Conservation (phyloP, 805 yeast genomes). For the Suhomyces pyralidae region DNA sequence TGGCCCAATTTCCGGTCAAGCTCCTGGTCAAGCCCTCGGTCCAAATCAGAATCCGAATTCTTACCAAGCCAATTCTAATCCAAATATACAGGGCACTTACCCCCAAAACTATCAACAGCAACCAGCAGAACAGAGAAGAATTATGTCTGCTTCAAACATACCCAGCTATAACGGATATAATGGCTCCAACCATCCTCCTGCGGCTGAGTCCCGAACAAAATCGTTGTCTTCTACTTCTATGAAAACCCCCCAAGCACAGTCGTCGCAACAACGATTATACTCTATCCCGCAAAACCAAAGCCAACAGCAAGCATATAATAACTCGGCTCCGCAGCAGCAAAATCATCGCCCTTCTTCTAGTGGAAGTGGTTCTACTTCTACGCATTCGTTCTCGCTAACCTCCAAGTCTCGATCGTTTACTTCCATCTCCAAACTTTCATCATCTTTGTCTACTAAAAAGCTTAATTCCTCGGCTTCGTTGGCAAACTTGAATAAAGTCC, state of each 20-base stretch:
- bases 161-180: slow-evolving; percentile 4
- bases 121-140: slow-evolving; percentile 20
- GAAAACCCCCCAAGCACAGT: slow-evolving; percentile 6
- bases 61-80: not conserved
- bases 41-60: not conserved
- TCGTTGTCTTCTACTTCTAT: slow-evolving; percentile 26
- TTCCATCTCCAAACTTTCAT: slow-evolving; percentile 40
- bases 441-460: slow-evolving; percentile 38
- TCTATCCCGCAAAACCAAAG: slow-evolving; percentile 7
- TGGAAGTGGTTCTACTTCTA: slow-evolving; percentile 15
- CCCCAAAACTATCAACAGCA: slow-evolving; percentile 4
- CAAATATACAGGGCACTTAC: not conserved
- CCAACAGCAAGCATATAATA: slow-evolving; percentile 5
- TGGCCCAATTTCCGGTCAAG: not conserved
- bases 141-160: slow-evolving; percentile 29
- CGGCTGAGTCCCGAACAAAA: slow-evolving; percentile 21
- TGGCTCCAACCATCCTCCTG: slow-evolving; percentile 5
- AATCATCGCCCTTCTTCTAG: slow-evolving; percentile 12
- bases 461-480: slow-evolving; percentile 33
- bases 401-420: slow-evolving; percentile 42
- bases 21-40: not conserved
- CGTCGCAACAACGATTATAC: slow-evolving; percentile 5
- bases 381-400: slow-evolving; percentile 35
- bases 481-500: slow-evolving; percentile 21
- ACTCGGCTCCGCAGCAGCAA: not conserved